phyloP scores from a whole-genome alignment of 192 early-diverging fungal genomes.

The Podila verticillata region DNA sequence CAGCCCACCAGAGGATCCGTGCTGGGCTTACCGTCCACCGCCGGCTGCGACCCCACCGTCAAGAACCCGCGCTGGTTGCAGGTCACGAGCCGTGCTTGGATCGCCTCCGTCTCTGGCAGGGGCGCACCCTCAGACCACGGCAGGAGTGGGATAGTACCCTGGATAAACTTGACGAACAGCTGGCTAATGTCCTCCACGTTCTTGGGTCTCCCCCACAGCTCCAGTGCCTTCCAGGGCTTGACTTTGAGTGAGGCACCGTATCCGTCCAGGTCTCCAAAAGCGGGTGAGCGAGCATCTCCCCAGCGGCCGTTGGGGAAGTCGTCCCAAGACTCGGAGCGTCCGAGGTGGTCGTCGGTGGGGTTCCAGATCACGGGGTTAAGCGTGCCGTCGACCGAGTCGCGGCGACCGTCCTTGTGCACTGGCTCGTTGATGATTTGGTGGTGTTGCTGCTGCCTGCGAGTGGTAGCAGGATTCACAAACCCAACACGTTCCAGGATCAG shows the following conservation, averaged over 20 bases:
- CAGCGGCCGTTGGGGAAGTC: constrained; percentile 92
- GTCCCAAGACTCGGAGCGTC: constrained; percentile 84
- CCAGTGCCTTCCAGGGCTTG: constrained; percentile 60
- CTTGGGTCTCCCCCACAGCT: constrained; percentile 74
- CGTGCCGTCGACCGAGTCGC: neutral
- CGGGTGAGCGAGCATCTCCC: constrained; percentile 87
- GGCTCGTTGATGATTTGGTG: constrained; percentile 11
- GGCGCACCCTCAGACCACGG: constrained; percentile 78
- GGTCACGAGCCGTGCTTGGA: constrained; percentile 63
- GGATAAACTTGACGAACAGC: constrained; percentile 75
- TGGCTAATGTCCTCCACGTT: constrained; percentile 63
- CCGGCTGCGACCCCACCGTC: constrained; percentile 86
- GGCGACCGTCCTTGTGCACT: neutral
- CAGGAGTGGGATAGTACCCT: constrained; percentile 64
- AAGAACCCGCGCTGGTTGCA: constrained; percentile 75
- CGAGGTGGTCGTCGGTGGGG: constrained; percentile 51
- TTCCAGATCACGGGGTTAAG: constrained; percentile 71
- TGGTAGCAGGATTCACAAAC: constrained; percentile 61
- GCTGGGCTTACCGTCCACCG: constrained; percentile 78
- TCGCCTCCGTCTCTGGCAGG: constrained; percentile 70
- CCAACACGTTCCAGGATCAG: constrained; percentile 78
- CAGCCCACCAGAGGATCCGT: constrained; percentile 78
- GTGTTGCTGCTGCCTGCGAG: constrained; percentile 7
- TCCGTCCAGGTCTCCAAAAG: constrained; percentile 70
- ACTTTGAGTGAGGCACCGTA: constrained; percentile 73